Percentiles rank a stretch among this genome's conserved stretches.
These are phyloP conservation scores for Colletotrichum filicis DNA, from an alignment of 2,329 filamentous ascomycete genomes.

Conservation along the genomic window DNA sequence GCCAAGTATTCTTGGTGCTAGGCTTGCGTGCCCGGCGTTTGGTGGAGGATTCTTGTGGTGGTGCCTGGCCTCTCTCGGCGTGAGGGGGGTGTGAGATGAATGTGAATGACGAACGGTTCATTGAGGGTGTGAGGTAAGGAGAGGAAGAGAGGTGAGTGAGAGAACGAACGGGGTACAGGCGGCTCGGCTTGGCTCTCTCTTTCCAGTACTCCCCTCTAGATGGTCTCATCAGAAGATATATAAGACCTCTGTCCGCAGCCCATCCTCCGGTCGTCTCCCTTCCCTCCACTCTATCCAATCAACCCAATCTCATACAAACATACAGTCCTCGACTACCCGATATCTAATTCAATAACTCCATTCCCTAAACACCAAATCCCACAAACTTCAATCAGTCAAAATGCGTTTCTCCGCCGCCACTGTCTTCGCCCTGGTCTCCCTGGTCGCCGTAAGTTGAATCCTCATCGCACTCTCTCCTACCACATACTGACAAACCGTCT, in stretches of 20 bases:
- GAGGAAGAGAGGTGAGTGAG: not conserved
- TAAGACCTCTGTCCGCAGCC: slow-evolving; percentile 28
- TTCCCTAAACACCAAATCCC: not conserved
- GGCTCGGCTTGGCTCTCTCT: not conserved
- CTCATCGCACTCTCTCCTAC: not conserved
- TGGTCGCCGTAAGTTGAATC: slow-evolving; percentile 40
- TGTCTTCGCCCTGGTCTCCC: slow-evolving; percentile 49
- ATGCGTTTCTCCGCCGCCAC: slow-evolving; percentile 55
- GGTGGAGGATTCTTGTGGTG: slow-evolving; percentile 23
- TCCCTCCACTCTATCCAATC: slow-evolving; percentile 11
- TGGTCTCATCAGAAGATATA: slow-evolving; percentile 20
- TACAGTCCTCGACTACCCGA: not conserved
- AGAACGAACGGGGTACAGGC: not conserved
- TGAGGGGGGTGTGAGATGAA: not conserved
- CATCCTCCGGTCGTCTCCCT: no score
- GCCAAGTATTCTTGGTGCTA: not conserved
- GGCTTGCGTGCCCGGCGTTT: slow-evolving; percentile 11
- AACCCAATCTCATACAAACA: not conserved
- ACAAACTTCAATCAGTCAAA: slow-evolving; percentile 35
- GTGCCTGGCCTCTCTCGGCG: slow-evolving; percentile 27
- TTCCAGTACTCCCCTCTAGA: not conserved
- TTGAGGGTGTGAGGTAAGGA: not conserved
- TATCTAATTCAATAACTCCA: not conserved
- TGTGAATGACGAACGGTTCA: not conserved
- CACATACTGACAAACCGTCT: not conserved